Evolutionary conservation across 139 green algal genomes (phyloP), one percentile per base, ranked within the genome.

Genomic region (Closterium sp.): DNA sequence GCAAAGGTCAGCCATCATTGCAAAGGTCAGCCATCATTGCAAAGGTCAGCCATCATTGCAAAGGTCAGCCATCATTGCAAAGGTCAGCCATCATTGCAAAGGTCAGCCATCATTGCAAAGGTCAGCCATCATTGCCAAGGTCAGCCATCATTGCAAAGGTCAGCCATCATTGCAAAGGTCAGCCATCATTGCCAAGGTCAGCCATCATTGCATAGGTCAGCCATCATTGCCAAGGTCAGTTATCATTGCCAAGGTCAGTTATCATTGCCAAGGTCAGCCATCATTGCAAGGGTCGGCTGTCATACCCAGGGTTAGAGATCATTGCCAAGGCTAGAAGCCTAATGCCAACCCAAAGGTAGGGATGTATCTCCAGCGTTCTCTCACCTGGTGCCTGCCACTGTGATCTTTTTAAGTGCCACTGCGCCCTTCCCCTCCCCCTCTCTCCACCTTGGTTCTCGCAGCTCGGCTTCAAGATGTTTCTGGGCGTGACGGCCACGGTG

Each of bases 391-490:
- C 76, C 76, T 25, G 12, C 30, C 76, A 31, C 16, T 19, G 12
- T 10, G 1, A 8, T 66, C 76, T 25, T 19, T 32, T 10, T 19
- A 10, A 85, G 8, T 7, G 28, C 76, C 76, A 33, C 16, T 32
- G 6, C n/a, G 4, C 30, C 28, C 16, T 85, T 7, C 21, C 28
- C 28, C 21, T 19, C 76, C 2, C 76, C n/a, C 76, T 30, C 76
- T 8, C 76, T 30, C 16, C 28, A 31, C n/a, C n/a, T n/a, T n/a
- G n/a, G n/a, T 7, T 85, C 28, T 33, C 23, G 69, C 92, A 95
- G 91, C 91, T 95, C 0, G 96, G 94, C 33, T 96, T 97, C 84
- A 95, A 94, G 34, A 98, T 99, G 97, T 99, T 99, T 88, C 95
- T 99, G 21, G 98, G 97, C 89, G 95, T 97, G 3, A 92, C 85